Base-by-base conservation (phyloP, 805 yeast genomes). In the Torulaspora quercuum region DNA sequence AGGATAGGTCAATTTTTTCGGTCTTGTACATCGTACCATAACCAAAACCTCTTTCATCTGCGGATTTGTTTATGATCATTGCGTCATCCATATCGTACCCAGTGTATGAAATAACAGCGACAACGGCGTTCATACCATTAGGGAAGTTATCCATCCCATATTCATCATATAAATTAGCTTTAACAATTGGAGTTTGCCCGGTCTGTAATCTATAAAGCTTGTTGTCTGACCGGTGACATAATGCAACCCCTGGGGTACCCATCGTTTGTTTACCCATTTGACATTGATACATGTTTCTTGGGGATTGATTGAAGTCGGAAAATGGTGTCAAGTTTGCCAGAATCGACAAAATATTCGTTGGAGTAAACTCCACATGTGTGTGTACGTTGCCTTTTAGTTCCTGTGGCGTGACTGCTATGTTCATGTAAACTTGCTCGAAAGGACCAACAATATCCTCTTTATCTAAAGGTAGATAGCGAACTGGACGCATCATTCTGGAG, bases 51-150 rank as follows among this genome's bases (percentile, higher is more conserved):
- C 98, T 77, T 67, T 92, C 98, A 55, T 89, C 95, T 0, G 97
- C 97, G 33, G 95, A 84, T 64, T 92, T 92, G 65, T 92, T 92
- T 51, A 92, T 77, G 56, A 92, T 92, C 97, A 92, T 90, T 59
- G 98, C 98, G 65, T 92, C 98, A 69, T 92, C 98, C 97, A 92
- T 92, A 84, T 92, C 98, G 60, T 92, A 92, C 52, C 98, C 98
- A 1, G 98, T 92, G 63, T 92, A 92, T 0, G 98, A 89, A 58
- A 92, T 92, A 51, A 92, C 98, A 0, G 98, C 98, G 46, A 92
- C 98, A 42, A 92, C 96, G 3, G 98, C 98, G 59, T 92, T 92
- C 46, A 84, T 87, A 61, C 98, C 98, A 59, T 92, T 92, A 49
- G 98, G 98, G 78, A 87, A 92, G 63, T 88, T 87, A 64, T 92